These are phyloP conservation scores for Acanthochlamys bracteata DNA, from an alignment of 106 monocot genomes.

Conservation along the genomic window DNA sequence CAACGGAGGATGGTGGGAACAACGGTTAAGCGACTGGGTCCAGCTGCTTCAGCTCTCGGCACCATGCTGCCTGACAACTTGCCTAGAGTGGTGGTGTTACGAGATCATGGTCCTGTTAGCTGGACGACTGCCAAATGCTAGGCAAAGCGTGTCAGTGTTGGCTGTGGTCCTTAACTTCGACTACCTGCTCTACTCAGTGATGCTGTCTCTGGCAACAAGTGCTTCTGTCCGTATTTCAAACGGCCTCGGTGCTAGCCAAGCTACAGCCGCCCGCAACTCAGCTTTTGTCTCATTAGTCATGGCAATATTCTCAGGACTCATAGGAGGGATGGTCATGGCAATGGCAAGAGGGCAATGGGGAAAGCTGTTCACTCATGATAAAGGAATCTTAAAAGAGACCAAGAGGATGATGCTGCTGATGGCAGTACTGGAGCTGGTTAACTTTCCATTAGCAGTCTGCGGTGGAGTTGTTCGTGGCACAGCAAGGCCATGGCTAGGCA, in stretches of 20 bases:
- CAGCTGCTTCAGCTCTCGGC: conserved; percentile 26
- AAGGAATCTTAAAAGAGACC: conserved; percentile 26
- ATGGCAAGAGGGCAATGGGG: conserved; percentile 37
- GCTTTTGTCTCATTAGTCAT: conserved; percentile 27
- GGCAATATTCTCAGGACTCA: conserved; percentile 14
- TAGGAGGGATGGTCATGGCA: conserved; percentile 30
- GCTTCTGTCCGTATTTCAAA: conserved; percentile 64
- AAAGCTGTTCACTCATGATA: conserved; percentile 36
- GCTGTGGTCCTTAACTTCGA: conserved; percentile 74
- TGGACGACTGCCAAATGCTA: conserved; percentile 46
- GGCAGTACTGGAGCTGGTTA: conserved; percentile 59
- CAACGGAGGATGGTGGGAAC: conserved; percentile 17
- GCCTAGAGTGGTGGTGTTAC: conserved; percentile 89
- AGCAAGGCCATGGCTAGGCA: conserved; percentile 59
- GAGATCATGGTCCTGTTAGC: conserved; percentile 63
- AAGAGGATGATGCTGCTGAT: conserved; percentile 49
- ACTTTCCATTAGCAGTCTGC: conserved; percentile 52
- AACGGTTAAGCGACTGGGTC: conserved; percentile 19
- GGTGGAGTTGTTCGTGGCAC: conserved; percentile 69
- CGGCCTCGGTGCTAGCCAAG: conserved; percentile 51
- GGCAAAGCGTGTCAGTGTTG: conserved; percentile 33
- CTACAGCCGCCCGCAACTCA: conserved; percentile 7
- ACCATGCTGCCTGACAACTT: conserved; percentile 44
- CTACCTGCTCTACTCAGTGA: conserved; percentile 66
- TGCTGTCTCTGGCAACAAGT: conserved; percentile 56